Percentiles rank a stretch among this genome's conserved stretches.
These are phyloP conservation scores for Lentinula edodes DNA, from an alignment of 768 basidiomycete genomes.

Conservation along the genomic window DNA sequence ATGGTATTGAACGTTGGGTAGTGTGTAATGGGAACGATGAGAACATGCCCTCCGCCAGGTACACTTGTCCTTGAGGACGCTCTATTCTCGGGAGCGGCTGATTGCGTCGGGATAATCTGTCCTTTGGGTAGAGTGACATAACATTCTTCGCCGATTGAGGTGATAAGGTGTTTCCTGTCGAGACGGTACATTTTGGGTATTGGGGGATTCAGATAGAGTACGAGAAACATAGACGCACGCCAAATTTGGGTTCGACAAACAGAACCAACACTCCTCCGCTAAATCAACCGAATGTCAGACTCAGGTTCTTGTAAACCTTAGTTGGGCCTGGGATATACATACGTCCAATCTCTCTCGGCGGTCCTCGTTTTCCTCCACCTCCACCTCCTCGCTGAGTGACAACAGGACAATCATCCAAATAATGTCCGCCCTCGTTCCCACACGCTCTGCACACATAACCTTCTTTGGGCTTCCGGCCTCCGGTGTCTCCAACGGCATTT, in stretches of 20 bases:
- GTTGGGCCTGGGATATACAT: conserved; percentile 20
- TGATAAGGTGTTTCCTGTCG: conserved; percentile 87
- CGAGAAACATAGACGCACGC: conserved; percentile 42
- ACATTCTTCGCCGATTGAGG: conserved; percentile 88
- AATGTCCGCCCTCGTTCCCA: conserved; percentile 73
- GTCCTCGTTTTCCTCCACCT: conserved; percentile 44
- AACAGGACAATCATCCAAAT: conserved; percentile 80
- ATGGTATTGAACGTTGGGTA: conserved; percentile 84
- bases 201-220: background rate
- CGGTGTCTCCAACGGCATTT: conserved; percentile 75
- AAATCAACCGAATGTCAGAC: background rate
- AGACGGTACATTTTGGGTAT: conserved; percentile 7
- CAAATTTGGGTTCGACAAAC: conserved; percentile 88
- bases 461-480: conserved; percentile 73
- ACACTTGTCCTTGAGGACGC: conserved; percentile 35
- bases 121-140: conserved; percentile 97
- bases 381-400: conserved; percentile 46
- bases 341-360: conserved; percentile 79
- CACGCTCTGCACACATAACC: conserved; percentile 93
- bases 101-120: conserved; percentile 82
- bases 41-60: conserved; percentile 93
- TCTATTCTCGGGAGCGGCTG: conserved; percentile 32
- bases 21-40: conserved; percentile 92
- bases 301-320: background rate
- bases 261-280: conserved; percentile 99